phyloP scores from a whole-genome alignment of 768 basidiomycete genomes.

The Pleurotus cornucopiae region DNA sequence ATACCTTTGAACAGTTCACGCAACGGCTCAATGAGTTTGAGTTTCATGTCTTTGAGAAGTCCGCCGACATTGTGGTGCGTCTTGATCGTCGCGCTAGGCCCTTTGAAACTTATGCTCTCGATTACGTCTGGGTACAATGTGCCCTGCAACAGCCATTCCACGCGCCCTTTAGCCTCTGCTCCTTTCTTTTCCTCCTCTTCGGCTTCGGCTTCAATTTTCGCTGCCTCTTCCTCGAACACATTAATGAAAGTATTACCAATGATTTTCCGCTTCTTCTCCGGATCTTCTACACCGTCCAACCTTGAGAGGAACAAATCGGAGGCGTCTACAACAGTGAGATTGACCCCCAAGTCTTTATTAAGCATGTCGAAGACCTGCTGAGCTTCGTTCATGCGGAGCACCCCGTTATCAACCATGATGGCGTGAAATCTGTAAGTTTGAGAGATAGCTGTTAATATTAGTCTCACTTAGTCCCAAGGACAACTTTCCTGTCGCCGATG shows the following conservation, averaged over 20 bases:
- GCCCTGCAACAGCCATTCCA: conserved; percentile 97
- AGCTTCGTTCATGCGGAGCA: conserved; percentile 88
- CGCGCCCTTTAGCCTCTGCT: conserved; percentile 76
- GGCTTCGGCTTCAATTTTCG: conserved; percentile 79
- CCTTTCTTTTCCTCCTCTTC: conserved; percentile 68
- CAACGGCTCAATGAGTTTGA: conserved; percentile 96
- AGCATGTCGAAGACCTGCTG: conserved; percentile 91
- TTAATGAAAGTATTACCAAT: conserved; percentile 99
- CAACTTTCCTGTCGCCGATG: conserved; percentile 84
- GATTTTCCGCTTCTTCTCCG: conserved; percentile 95
- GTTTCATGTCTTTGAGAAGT: conserved; percentile 93
- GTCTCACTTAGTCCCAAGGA: background rate
- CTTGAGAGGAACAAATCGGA: conserved; percentile 89
- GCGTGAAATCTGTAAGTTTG: conserved; percentile 78
- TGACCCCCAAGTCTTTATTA: conserved; percentile 89
- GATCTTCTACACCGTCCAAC: conserved; percentile 91
- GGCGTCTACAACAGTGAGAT: conserved; percentile 93
- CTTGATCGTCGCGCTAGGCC: conserved; percentile 98
- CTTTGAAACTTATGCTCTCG: conserved; percentile 99
- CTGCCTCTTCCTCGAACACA: conserved; percentile 92
- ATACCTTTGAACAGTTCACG: conserved; percentile 97
- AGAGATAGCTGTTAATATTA: conserved; percentile 6
- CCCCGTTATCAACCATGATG: conserved; percentile 99
- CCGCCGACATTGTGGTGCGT: conserved; percentile 99
- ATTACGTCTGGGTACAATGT: conserved; percentile 99